These are phyloP conservation scores for Yarrowia sp. DNA, from an alignment of 805 yeast genomes.

Conservation along the genomic window DNA sequence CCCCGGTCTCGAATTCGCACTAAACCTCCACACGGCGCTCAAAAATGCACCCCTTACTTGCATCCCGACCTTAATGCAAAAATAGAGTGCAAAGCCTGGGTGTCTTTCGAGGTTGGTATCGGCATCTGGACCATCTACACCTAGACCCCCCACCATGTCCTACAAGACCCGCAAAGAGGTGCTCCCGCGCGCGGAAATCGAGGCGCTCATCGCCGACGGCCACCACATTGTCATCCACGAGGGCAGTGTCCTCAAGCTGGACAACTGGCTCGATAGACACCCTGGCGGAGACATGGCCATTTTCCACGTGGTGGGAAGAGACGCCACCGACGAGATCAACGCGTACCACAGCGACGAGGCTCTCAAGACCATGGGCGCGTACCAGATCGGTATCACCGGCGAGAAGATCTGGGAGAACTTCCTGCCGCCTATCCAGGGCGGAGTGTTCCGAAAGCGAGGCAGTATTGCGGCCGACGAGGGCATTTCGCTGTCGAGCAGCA, in stretches of 20 bases:
- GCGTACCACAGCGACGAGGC: conserved; percentile 74
- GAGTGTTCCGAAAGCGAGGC: conserved; percentile 42
- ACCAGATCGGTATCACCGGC: conserved; percentile 59
- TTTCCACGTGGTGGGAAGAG: conserved; percentile 80
- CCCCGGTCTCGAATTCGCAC: too few species aligned
- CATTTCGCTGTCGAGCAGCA: conserved; percentile 3
- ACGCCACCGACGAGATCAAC: conserved; percentile 87
- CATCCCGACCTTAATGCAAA: not conserved
- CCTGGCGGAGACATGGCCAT: conserved; percentile 92
- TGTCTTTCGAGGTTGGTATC: too few species aligned
- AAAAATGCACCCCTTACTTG: not conserved
- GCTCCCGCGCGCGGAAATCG: conserved; percentile 49
- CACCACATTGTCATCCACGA: conserved; percentile 67
- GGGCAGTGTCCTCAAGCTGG: conserved; percentile 58
- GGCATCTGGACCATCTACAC: not conserved
- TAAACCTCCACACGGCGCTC: not conserved
- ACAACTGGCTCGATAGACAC: conserved; percentile 68
- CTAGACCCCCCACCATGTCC: not conserved
- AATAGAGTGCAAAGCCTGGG: not conserved
- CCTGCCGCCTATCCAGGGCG: conserved; percentile 89
- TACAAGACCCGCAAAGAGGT: conserved; percentile 27
- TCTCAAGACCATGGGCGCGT: conserved; percentile 49
- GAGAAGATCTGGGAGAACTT: conserved; percentile 68
- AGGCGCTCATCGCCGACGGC: conserved; percentile 62
- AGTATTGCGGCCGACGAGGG: conserved; percentile 13